Percentiles rank a stretch among this genome's conserved stretches.
phyloP scores from a whole-genome alignment of 2,329 filamentous ascomycete genomes.

The Neospermospora avenae region DNA sequence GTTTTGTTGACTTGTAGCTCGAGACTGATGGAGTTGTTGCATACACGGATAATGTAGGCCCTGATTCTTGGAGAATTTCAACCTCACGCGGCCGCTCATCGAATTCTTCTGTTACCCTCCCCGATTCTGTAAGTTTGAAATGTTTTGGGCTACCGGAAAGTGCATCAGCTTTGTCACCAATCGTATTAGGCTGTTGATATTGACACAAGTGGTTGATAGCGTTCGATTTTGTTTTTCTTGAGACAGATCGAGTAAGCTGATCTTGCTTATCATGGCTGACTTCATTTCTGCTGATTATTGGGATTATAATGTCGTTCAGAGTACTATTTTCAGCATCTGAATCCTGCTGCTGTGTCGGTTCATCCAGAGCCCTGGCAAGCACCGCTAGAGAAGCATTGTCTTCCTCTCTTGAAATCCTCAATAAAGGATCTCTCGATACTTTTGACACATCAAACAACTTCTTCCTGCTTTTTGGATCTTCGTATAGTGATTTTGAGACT shows the following conservation, averaged over 20 bases:
- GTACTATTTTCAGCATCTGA: neutral
- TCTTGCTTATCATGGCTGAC: neutral
- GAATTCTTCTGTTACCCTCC: neutral
- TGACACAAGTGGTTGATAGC: neutral
- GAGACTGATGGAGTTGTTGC: neutral
- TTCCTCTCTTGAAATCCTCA: conserved; percentile 26
- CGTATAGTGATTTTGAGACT: conserved; percentile 20
- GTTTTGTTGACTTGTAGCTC: neutral
- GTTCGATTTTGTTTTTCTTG: neutral
- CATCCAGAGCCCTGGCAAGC: conserved; percentile 23
- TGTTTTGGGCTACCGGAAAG: neutral
- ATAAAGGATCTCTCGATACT: conserved; percentile 21
- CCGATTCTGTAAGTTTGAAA: neutral
- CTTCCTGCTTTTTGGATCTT: conserved; percentile 8
- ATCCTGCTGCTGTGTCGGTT: too few relatives aligned
- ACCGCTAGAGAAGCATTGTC: conserved; percentile 28
- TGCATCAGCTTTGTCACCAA: neutral
- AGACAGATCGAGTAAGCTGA: neutral
- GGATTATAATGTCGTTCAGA: neutral
- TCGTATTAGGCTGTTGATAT: neutral
- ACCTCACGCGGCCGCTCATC: neutral
- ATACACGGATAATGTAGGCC: neutral
- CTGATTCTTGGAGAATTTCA: neutral
- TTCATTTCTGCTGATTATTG: neutral
- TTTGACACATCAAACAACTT: conserved; percentile 10